Base-by-base conservation (phyloP, 208 protist species). In the Wallacemonas sp. region DNA sequence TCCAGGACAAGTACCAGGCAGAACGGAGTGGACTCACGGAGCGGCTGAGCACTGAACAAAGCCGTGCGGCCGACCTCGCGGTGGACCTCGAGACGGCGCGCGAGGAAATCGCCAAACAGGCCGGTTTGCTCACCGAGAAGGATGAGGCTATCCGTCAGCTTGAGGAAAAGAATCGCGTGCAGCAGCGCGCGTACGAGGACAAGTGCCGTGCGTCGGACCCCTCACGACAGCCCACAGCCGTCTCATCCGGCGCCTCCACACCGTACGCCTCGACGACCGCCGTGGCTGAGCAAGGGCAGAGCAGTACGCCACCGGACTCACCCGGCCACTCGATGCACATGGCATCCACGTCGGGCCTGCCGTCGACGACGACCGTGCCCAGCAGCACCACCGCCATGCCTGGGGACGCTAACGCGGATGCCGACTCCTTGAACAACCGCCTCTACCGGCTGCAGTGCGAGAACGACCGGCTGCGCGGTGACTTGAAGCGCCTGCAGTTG, bases 171-270 rank as follows among this genome's bases (percentile, higher is more conserved):
- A 67, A 45, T n/a, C 68, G 65, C 19, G 83, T 79, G 53, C 77
- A 90, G 66, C 73, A 79, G 57, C 75, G 81, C n/a, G 78, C 80
- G 15, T 91, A 85, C 42, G 85, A 89, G 54, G 77, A 89, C 34
- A 91, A 87, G 71, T 86, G 78, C 62, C 54, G 71, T 22, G 46
- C 58, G 37, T n/a, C 45, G 19, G 33, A 32, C 37, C 12, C 27
- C 22, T 9, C 17, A 3, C 6, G 8, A 4, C 13, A 13, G 29
- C 37, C 54, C 24, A 50, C 30, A 9, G 6, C 50, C 15, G 21
- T 53, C n/a, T 32, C 46, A 1, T 22, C 50, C 1, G n/a, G 38
- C 4, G 37, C 30, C 0, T 57, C 50, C 6, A 27, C 50, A 13
- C 50, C 50, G 29, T 10, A 27, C 12, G 38, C 30, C 50, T 57